phyloP scores from a whole-genome alignment of 352 stramenopile species.

The Aphanomyces stellatus region DNA sequence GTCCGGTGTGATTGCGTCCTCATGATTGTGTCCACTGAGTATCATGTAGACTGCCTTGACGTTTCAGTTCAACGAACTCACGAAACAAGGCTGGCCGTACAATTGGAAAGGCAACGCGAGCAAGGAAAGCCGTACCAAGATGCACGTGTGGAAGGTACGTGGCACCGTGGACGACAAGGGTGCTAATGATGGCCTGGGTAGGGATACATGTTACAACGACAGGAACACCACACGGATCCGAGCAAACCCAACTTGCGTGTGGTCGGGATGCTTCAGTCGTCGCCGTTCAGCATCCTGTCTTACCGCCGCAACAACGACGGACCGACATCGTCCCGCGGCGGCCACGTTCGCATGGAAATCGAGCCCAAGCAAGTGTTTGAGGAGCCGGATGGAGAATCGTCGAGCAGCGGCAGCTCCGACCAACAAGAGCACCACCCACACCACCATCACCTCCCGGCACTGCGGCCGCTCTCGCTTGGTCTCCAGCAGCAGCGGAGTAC shows the following conservation, averaged over 20 bases:
- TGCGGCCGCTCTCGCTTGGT: too few species aligned
- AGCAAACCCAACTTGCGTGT: slow-evolving; percentile 2
- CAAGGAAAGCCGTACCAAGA: slow-evolving; percentile 1
- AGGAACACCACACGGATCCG: too few species aligned
- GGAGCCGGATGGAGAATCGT: too few species aligned
- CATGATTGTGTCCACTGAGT: neutral
- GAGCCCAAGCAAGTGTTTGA: too few species aligned
- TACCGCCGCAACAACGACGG: slow-evolving; percentile 12
- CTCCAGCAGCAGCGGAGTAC: too few species aligned
- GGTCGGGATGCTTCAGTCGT: neutral
- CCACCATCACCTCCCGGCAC: too few species aligned
- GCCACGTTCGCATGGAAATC: too few species aligned
- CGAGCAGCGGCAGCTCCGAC: too few species aligned
- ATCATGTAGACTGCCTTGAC: neutral
- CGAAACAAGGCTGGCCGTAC: slow-evolving; percentile 14
- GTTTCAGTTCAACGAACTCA: slow-evolving; percentile 12
- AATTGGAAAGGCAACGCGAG: slow-evolving; percentile 7
- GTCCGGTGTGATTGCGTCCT: neutral
- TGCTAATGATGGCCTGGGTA: neutral
- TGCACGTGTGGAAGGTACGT: slow-evolving; percentile 5
- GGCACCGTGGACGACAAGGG: neutral
- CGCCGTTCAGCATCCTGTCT: neutral
- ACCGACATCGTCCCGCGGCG: too few species aligned
- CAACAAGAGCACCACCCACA: too few species aligned
- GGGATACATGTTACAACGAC: neutral